Conservation (phyloP, 345 rosid species). For the Pelargonium nanum region DNA sequence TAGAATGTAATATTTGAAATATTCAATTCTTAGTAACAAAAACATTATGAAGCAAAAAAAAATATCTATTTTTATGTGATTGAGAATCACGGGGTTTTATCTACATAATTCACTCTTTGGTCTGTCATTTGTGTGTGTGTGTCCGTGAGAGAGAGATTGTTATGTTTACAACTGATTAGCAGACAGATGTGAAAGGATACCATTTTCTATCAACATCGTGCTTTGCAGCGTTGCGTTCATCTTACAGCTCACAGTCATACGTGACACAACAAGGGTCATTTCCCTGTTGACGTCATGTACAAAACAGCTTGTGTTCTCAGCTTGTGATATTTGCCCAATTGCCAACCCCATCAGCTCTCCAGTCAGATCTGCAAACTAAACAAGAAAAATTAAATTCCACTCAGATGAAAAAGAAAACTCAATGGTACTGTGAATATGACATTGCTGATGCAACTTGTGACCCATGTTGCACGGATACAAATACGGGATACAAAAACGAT, state of each 20-base stretch:
- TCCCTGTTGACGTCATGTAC: conserved; percentile 77
- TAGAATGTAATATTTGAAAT: too few species aligned
- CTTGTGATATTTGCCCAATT: conserved; percentile 80
- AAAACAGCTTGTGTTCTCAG: conserved; percentile 66
- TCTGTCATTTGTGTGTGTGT: too few species aligned
- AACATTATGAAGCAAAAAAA: too few species aligned
- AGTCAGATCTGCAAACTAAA: conserved; percentile 87
- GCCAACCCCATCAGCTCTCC: conserved; percentile 98
- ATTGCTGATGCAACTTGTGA: too few species aligned
- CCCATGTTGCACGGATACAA: too few species aligned
- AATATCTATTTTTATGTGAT: too few species aligned
- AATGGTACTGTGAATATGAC: too few species aligned
- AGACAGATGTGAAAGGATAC: conserved; percentile 21
- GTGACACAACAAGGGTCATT: conserved; percentile 64
- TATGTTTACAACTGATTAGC: background rate
- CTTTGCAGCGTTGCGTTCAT: conserved; percentile 94
- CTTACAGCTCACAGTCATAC: conserved; percentile 67
- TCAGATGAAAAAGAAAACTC: background rate
- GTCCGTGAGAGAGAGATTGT: background rate
- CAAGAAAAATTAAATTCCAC: background rate
- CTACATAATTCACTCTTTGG: too few species aligned
- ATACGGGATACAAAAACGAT: too few species aligned
- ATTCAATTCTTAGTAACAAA: too few species aligned
- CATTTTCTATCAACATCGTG: conserved; percentile 82
- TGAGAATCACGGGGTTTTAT: too few species aligned